Conservation (phyloP, 2,329 filamentous ascomycete genomes). For the Fonsecaea nubica region DNA sequence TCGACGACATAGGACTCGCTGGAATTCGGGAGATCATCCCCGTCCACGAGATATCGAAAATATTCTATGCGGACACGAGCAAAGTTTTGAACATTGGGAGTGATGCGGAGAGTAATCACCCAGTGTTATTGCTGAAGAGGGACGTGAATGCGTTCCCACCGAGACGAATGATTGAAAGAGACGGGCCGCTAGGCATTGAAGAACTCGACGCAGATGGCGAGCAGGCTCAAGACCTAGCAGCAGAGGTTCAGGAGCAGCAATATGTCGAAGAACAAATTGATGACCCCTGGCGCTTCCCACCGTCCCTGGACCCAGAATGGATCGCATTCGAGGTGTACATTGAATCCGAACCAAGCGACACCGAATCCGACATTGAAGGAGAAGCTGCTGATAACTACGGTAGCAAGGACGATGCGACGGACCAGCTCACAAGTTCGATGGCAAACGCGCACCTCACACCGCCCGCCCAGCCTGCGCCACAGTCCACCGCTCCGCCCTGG, state of each 20-base stretch:
- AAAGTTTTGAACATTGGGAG: conserved; percentile 83
- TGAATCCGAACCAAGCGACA: conserved; percentile 52
- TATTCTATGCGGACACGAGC: conserved; percentile 91
- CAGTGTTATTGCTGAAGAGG: conserved; percentile 75
- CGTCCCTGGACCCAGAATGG: conserved; percentile 86
- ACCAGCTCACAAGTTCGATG: conserved; percentile 3
- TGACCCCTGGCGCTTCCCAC: conserved; percentile 68
- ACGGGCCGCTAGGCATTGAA: conserved; percentile 33
- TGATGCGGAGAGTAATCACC: conserved; percentile 72
- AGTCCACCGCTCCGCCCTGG: conserved; percentile 51
- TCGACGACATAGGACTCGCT: conserved; percentile 66
- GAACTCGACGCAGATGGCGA: conserved; percentile 42
- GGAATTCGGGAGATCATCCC: conserved; percentile 72
- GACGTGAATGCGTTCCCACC: conserved; percentile 70
- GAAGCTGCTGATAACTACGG: conserved; percentile 28
- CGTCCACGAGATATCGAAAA: conserved; percentile 80
- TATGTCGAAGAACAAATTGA: conserved; percentile 37
- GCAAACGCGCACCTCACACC: conserved; percentile 50
- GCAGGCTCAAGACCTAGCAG: conserved; percentile 40
- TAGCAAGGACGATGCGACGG: conserved; percentile 6
- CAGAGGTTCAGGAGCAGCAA: conserved; percentile 32
- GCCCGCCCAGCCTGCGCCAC: conserved; percentile 46
- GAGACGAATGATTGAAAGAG: conserved; percentile 62
- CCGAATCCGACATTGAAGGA: conserved; percentile 36
- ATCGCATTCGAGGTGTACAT: conserved; percentile 85